phyloP scores from a whole-genome alignment of 2,329 filamentous ascomycete species.

The Colletotrichum eremochloae region DNA sequence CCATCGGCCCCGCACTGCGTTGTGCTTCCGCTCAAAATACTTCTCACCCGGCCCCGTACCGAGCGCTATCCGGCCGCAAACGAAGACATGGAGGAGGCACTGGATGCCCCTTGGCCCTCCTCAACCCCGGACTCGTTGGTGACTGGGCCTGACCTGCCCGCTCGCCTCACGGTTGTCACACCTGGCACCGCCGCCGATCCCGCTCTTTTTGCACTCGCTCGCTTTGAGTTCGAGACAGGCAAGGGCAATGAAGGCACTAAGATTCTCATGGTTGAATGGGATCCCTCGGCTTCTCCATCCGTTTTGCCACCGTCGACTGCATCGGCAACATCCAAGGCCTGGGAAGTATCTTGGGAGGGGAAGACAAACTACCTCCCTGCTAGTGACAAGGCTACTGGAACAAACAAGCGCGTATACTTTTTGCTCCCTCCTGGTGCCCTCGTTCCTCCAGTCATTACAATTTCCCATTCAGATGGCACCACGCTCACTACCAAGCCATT shows the following conservation, averaged over 20 bases:
- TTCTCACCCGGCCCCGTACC: background rate
- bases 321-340: slow-evolving; percentile 54
- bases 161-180: slow-evolving; percentile 39
- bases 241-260: slow-evolving; percentile 88
- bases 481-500: slow-evolving; percentile 78
- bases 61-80: background rate
- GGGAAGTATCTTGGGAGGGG: slow-evolving; percentile 87
- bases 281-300: slow-evolving; percentile 52
- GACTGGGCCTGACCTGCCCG: slow-evolving; percentile 18
- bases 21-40: slow-evolving; percentile 4
- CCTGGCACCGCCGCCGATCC: slow-evolving; percentile 56
- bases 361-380: slow-evolving; percentile 80
- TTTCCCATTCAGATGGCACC: slow-evolving; percentile 61
- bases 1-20: slow-evolving; percentile 17
- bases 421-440: slow-evolving; percentile 79
- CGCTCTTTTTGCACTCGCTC: slow-evolving; percentile 73
- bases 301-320: background rate
- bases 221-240: slow-evolving; percentile 88
- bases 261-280: slow-evolving; percentile 94
- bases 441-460: slow-evolving; percentile 79
- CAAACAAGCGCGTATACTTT: slow-evolving; percentile 79
- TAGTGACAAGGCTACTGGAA: slow-evolving; percentile 63
- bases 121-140: slow-evolving; percentile 12
- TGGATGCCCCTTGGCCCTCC: slow-evolving; percentile 8
- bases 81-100: slow-evolving; percentile 29